phyloP scores from a whole-genome alignment of 164 flowering plant species.

The Platanus orientalis region DNA sequence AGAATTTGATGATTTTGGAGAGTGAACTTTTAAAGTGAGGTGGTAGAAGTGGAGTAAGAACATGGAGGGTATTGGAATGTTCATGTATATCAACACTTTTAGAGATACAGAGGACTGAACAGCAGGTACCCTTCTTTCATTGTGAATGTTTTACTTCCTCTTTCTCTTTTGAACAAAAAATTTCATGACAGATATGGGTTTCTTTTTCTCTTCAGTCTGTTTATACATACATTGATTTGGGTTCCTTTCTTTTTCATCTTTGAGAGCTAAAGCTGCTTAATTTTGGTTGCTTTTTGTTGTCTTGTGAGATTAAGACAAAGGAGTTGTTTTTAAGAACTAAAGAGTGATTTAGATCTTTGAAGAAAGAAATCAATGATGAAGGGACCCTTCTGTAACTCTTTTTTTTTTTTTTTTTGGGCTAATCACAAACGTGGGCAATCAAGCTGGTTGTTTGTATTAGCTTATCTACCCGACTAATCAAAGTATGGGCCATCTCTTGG shows the following conservation, averaged over 20 bases:
- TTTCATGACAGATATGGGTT: not conserved
- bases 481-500: not conserved
- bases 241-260: not conserved
- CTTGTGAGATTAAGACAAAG: conserved; percentile 18
- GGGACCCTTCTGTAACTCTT: not conserved
- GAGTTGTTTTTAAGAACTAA: conserved; percentile 1
- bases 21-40: conserved; percentile 6
- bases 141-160: not conserved
- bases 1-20: not conserved
- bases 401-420: not conserved
- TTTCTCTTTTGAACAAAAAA: not conserved
- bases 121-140: conserved; percentile 36
- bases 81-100: conserved; percentile 30
- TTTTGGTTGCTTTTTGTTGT: conserved; percentile 14
- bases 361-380: not conserved
- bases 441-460: not conserved
- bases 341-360: not conserved
- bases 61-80: not conserved
- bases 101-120: conserved; percentile 33
- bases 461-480: not conserved
- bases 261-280: not conserved
- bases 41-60: not conserved
- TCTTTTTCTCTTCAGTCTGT: not conserved
- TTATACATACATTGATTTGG: conserved; percentile 1
- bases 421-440: too few species aligned